Conservation (phyloP, 2,329 filamentous ascomycete genomes). For the Xylariaceae sp. region DNA sequence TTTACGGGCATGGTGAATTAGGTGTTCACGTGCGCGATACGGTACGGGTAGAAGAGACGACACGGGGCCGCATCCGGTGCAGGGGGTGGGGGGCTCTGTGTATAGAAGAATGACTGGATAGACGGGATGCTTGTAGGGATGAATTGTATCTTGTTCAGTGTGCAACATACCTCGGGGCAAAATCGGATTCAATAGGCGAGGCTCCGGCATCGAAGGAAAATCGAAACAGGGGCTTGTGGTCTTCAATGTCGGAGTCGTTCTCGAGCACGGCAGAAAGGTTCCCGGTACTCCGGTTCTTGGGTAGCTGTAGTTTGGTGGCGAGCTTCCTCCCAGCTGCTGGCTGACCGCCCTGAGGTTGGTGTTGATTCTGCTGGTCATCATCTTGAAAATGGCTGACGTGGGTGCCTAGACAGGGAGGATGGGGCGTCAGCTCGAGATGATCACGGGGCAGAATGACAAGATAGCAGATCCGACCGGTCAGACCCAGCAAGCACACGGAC, state of each 20-base stretch:
- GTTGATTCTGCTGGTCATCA: conserved; percentile 33
- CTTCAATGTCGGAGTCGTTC: conserved; percentile 35
- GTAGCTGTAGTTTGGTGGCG: conserved; percentile 47
- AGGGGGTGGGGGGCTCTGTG: background rate
- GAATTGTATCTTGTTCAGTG: background rate
- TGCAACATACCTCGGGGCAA: conserved; percentile 64
- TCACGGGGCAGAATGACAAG: conserved; percentile 17
- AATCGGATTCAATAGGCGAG: conserved; percentile 59
- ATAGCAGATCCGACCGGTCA: conserved; percentile 13
- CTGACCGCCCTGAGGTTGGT: conserved; percentile 28
- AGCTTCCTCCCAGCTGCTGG: conserved; percentile 41
- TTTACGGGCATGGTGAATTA: conserved; percentile 1
- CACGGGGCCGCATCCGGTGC: conserved; percentile 13
- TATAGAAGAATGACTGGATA: background rate
- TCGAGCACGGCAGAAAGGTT: conserved; percentile 51
- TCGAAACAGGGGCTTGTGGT: conserved; percentile 54
- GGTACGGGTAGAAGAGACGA: conserved; percentile 10
- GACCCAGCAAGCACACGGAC: conserved; percentile 16
- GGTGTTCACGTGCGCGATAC: conserved; percentile 10
- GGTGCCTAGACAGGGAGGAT: conserved; percentile 36
- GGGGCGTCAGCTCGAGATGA: conserved; percentile 23
- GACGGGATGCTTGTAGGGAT: background rate
- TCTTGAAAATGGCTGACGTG: conserved; percentile 37
- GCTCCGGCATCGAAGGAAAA: conserved; percentile 73
- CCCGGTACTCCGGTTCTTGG: conserved; percentile 63